Base-by-base conservation (phyloP, 371 early-diverging fungal genomes). In the Nematocida sp. region DNA sequence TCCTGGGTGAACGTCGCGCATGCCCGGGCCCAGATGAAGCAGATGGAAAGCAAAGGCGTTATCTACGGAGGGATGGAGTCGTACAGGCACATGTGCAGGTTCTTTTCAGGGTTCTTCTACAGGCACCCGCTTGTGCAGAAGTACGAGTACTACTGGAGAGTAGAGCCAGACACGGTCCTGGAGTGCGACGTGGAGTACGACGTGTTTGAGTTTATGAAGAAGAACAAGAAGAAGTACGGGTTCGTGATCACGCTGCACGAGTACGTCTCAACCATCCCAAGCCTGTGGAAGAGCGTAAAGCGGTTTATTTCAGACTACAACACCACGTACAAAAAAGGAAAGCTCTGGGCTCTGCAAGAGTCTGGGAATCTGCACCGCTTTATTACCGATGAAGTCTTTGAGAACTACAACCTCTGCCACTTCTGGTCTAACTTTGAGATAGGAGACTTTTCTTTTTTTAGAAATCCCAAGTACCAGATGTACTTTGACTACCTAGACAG, bases 401-500 rank as follows among this genome's bases (percentile, higher is more conserved):
- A 81, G 2, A 43, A 49, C 19, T 85, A 83, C 56, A 85, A 83
- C 54, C 77, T 86, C 19, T 91, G 93, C 77, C 93, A 93, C 76
- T 94, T 92, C 76, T 93, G 94, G 94, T 89, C 90, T 40, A 94
- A 93, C 77, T 94, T 94, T 85, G 94, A 94, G 81, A 91, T 94
- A 62, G 94, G 85, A n/a, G 86, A 86, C 77, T 84, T 94, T 76
- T 85, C 87, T 21, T 88, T 91, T 78, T 88, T 88, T 77, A 85
- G 91, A 70, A 82, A 86, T 19, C 78, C 83, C 7, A 85, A 82
- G 38, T 94, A 92, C 77, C 65, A 80, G 19, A 80, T 82, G 8
- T 91, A 85, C 76, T 94, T 94, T 80, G 85, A 90, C 19, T 88
- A 86, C 67, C 80, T 94, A 29, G 94, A 94, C 76, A 81, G 80